Conservation (phyloP, 2,329 filamentous ascomycete genomes). For the Aspergillus sp. region DNA sequence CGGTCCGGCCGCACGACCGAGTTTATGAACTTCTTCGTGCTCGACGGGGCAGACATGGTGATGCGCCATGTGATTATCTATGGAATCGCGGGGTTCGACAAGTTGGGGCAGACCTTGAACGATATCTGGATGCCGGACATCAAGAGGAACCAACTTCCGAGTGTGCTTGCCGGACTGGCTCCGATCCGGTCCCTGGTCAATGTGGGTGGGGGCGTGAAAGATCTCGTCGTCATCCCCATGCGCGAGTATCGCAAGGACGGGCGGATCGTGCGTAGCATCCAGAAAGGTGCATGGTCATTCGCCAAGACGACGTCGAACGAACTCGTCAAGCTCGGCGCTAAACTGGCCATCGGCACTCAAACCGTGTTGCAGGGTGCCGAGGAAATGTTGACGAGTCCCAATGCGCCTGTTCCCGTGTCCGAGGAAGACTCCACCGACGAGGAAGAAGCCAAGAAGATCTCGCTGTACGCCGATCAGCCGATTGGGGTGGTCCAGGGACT, state of each 20-base stretch:
- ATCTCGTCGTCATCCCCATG: constrained; percentile 86
- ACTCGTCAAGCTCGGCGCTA: constrained; percentile 89
- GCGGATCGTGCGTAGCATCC: constrained; percentile 82
- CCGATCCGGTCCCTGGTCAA: constrained; percentile 89
- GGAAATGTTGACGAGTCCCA: constrained; percentile 58
- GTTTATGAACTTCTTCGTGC: constrained; percentile 96
- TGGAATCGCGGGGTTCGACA: constrained; percentile 85
- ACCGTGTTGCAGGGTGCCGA: constrained; percentile 89
- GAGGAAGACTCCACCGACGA: constrained; percentile 64
- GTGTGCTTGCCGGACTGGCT: constrained; percentile 82
- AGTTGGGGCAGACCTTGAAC: constrained; percentile 83
- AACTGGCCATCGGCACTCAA: constrained; percentile 90
- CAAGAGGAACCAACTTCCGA: constrained; percentile 80
- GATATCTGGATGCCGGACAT: constrained; percentile 97
- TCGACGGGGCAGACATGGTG: constrained; percentile 83
- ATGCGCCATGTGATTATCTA: constrained; percentile 90
- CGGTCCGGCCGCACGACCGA: constrained; percentile 92
- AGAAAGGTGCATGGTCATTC: constrained; percentile 86
- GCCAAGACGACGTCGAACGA: constrained; percentile 91
- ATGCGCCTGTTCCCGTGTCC: constrained; percentile 37
- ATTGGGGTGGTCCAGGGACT: constrained; percentile 84
- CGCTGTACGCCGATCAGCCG: constrained; percentile 90
- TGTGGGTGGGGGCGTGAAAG: constrained; percentile 79
- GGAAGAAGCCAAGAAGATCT: constrained; percentile 75
- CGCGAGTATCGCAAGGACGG: constrained; percentile 93